Base-by-base conservation (phyloP, 768 basidiomycete genomes). In the Tricholomella constricta region DNA sequence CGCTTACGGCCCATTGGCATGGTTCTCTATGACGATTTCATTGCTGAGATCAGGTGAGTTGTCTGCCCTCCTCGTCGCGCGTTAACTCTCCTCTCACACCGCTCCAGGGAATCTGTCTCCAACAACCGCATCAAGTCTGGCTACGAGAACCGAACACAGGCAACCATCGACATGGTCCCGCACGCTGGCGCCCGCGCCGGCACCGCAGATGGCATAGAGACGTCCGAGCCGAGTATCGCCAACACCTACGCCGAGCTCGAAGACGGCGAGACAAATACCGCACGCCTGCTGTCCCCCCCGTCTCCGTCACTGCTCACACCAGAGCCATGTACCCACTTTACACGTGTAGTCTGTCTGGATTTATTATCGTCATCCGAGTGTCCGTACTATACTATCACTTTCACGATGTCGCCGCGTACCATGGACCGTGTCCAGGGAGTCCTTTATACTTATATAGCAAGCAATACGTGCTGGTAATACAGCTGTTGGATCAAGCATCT, bases 51-150 rank as follows among this genome's bases (percentile, higher is more conserved):
- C 60, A 76, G 89, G 89, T 90, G 59, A 42, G 78, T 67, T 38
- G 29, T 45, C 52, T 23, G 44, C 43, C 31, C 20, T 56, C 38
- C 41, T 32, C 27, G 14, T 41, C 9, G n/a, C n/a, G n/a, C n/a
- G n/a, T 8, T 20, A 23, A 14, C 2, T 31, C 43, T 46, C 35
- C 48, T 56, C 51, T 35, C 31, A 49, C n/a, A n/a, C n/a, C 25
- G 44, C 40, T 44, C 35, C 70, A 92, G 91, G 43, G 90, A 93
- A 69, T 80, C 83, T 17, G 83, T 85, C 2, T 85, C 88, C 12
- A 94, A 92, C 64, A 92, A 94, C 69, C 84, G 90, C 36, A 72
- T 94, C 65, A 91, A 90, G 65, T 90, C 89, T 6, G 89, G 88
- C 19, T 81, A 88, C 58, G 70, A 77, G 48, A 79, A 81, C 52